phyloP scores from a whole-genome alignment of 305 asterid species.

The Petunia hybrid region DNA sequence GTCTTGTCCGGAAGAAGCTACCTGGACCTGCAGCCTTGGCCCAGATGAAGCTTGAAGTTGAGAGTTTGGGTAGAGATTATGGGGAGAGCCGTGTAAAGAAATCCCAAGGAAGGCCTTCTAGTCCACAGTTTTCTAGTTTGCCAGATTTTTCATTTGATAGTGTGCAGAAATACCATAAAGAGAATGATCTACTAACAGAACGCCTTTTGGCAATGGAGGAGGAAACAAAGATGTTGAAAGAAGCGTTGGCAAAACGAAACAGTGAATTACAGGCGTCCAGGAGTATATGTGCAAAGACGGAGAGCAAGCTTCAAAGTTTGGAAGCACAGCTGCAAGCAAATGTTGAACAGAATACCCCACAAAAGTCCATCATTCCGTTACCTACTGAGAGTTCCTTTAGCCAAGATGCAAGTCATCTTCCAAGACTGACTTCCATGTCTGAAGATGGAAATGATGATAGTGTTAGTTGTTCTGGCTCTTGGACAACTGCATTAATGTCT shows the following conservation, averaged over 20 bases:
- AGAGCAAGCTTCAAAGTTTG: conserved; percentile 74
- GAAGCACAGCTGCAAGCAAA: conserved; percentile 72
- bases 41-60: conserved; percentile 97
- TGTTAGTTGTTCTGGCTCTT: conserved; percentile 80
- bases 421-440: conserved; percentile 76
- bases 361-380: conserved; percentile 44
- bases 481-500: conserved; percentile 61
- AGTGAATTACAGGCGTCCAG: conserved; percentile 84
- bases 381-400: conserved; percentile 48
- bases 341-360: conserved; percentile 61
- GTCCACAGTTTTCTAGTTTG: conserved; percentile 58
- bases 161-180: conserved; percentile 69
- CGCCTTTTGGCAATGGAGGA: conserved; percentile 89
- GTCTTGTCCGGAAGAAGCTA: conserved; percentile 91
- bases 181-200: conserved; percentile 78
- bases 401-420: conserved; percentile 57
- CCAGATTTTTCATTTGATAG: conserved; percentile 72
- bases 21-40: conserved; percentile 99
- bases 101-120: conserved; percentile 80
- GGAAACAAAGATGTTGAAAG: conserved; percentile 94
- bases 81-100: conserved; percentile 77
- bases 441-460: conserved; percentile 87
- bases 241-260: conserved; percentile 94
- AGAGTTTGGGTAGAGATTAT: conserved; percentile 78
- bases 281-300: conserved; percentile 77